Evolutionary conservation across 2,329 filamentous ascomycete species (phyloP), one percentile per base, ranked within the genome.

Genomic region (Macroventuria anomochaeta): DNA sequence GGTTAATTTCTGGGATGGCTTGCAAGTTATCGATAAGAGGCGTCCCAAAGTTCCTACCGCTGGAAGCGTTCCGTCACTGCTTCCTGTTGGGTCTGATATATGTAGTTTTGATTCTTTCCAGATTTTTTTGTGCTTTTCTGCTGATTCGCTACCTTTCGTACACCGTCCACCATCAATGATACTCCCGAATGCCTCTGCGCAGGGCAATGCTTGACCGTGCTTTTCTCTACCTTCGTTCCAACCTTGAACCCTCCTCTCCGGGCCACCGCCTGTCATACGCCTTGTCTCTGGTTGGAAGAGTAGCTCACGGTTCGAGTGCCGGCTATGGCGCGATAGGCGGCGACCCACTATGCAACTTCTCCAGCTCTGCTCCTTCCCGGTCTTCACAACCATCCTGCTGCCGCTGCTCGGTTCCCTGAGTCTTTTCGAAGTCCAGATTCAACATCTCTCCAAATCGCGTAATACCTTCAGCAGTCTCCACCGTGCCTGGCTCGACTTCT

Each of bases 371-470:
- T 31, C 18, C 34, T 18, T 39, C 20, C 5, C 10, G 5, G 10
- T 33, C 13, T 26, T 13, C 28, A 8, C 10, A 2, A 20, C 7
- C 5, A 12, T 23, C 20, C 13, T 33, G 4, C n/a, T 29, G 36
- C 23, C 10, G 2, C 18, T 31, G 17, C 25, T 38, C 26, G 6
- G 2, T 31, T 13, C 12, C 34, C 15, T 36, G 32, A 4, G 11
- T 23, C 0, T 21, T 13, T 20, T 46, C 53, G 3, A 69, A 67
- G 28, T 68, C 61, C 32, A 77, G 54, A 25, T 69, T 65, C 46
- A 77, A 55, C 2, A 75, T 34, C 31, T 76, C 72, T 46, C 74
- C 75, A 25, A 63, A 65, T 47, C 64, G 68, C 17, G 67, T 73
- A 2, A 74, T 54, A 2, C 72, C 74, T 20, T 63, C 58, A 13